Base-by-base conservation (phyloP, 495 filamentous ascomycete species). In the Xylaria intraflava region DNA sequence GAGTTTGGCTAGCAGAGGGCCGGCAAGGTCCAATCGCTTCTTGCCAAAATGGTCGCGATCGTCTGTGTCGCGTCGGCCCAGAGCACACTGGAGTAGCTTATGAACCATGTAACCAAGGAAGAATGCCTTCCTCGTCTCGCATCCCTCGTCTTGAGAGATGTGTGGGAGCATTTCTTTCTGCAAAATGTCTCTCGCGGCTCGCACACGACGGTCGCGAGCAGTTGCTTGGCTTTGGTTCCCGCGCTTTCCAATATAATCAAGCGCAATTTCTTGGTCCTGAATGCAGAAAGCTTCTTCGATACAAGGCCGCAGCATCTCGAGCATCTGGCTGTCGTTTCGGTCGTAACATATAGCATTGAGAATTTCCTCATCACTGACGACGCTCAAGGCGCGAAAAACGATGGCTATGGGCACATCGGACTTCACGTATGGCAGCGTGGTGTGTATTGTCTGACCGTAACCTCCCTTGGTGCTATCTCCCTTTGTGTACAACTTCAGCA, bases 101-200 rank as follows among this genome's bases (percentile, higher is more conserved):
- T 97, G 90, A 39, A 96, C 88, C 94, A 99, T 97, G 69, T 97
- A 99, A 26, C 94, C 93, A 31, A 99, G 74, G 81, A 97, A 99
- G 76, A 96, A 97, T 5, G 93, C 93, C 68, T 99, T 99, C 24
- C 89, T 75, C 1, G 92, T 96, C 64, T 97, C 93, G 61, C 89
- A 95, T n/a, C 93, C 93, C 68, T 96, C 89, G 47, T 80, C 83
- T 64, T 97, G 94, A 2, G 92, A 95, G 41, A 99, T 96, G 62
- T 99, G 93, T 6, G 93, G 93, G 39, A 99, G 74, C 59, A 96
- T 81, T 73, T 99, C 93, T 71, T 95, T 96, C 71, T 96, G 90
- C 76, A 99, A 83, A 54, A 97, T 87, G 44, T 97, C 93, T 56
- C 87, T 77, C 0, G 93, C 93, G 56, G 91, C 92, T 54, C 88